A percentile compares a stretch with the other conserved stretches of the same genome.
phyloP scores from a whole-genome alignment of 176 grass and related monocot genomes.

The Eleusine coracana region DNA sequence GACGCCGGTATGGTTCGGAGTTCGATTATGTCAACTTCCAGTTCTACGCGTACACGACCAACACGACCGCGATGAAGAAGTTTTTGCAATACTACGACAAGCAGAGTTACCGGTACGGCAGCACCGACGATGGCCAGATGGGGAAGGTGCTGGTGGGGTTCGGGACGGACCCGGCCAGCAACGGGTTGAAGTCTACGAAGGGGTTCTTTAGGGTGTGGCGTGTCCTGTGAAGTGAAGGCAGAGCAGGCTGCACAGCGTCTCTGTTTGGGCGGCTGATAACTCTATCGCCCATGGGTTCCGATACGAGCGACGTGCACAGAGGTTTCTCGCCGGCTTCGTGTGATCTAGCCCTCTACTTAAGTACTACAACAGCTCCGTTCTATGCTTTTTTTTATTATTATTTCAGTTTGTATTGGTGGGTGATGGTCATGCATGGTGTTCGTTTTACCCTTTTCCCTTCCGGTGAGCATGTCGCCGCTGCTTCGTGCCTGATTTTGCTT shows the following conservation, averaged over 20 bases:
- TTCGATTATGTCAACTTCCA: conserved; percentile 70
- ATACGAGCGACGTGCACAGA: conserved; percentile 41
- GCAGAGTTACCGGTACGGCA: conserved; percentile 42
- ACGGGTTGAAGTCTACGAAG: conserved; percentile 18
- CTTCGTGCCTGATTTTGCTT: too few species aligned
- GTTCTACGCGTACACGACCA: conserved; percentile 52
- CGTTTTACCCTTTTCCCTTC: too few species aligned
- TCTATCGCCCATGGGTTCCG: conserved; percentile 24
- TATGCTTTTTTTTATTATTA: too few species aligned
- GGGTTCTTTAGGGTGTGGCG: conserved; percentile 57
- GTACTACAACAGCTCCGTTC: too few species aligned
- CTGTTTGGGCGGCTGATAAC: conserved; percentile 44
- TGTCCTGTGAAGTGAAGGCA: conserved; percentile 6
- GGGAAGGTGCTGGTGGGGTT: conserved; percentile 49
- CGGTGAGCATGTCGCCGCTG: too few species aligned
- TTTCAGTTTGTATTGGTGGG: too few species aligned
- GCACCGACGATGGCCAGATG: neutral
- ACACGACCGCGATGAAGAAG: conserved; percentile 44
- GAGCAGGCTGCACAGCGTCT: conserved; percentile 44
- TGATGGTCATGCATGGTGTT: too few species aligned
- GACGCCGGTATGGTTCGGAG: conserved; percentile 34
- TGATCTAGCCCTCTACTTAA: neutral
- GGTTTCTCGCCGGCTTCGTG: conserved; percentile 33
- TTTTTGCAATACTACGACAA: conserved; percentile 46
- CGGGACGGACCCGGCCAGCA: conserved; percentile 18